Evolutionary conservation across 345 rosid genomes (phyloP), one percentile per base, ranked within the genome.

Genomic region (Mangifera indica): DNA sequence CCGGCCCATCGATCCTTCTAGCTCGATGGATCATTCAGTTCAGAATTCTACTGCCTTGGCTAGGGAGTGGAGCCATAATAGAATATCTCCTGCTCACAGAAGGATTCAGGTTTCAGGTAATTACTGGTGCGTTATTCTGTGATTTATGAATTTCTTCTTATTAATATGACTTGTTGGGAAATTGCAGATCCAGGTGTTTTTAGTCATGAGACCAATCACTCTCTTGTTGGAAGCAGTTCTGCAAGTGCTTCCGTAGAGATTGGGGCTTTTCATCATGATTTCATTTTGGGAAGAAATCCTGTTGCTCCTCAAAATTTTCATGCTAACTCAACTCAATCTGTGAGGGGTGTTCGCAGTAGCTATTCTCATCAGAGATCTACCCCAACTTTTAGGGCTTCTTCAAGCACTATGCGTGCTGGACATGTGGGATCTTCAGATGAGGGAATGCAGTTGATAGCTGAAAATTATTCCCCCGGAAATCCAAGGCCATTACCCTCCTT

Each of bases 291-390:
- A 60, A 82, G 97, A 80, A 82, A 81, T 78, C 73, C 86, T 37
- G 61, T 67, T 65, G 80, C 67, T 78, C 32, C 32, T 29, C 89
- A 79, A 63, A 71, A 80, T 72, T 81, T 77, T 75, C 86, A 77
- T 21, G 87, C 86, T 49, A 62, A 78, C 63, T 76, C 90, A 63
- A 60, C 80, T 55, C 93, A 77, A 70, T 77, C 90, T 63, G 77
- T 76, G 20, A 84, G 86, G 71, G 84, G 86, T 67, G 74, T 79
- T 49, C 88, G 77, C 66, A 77, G 82, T 63, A 79, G 72, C 76
- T 83, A 79, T 71, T 81, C 86, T 77, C 93, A 87, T 77, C 93
- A 87, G 72, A 87, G 96, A 72, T 77, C 96, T 69, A 71, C 72
- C 70, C 89, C 89, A 32, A 73, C 82, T 65, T 85, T 86, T 66